Evolutionary conservation across 2,329 filamentous ascomycete genomes (phyloP).

Genomic region (Fonsecaea erecta): DNA sequence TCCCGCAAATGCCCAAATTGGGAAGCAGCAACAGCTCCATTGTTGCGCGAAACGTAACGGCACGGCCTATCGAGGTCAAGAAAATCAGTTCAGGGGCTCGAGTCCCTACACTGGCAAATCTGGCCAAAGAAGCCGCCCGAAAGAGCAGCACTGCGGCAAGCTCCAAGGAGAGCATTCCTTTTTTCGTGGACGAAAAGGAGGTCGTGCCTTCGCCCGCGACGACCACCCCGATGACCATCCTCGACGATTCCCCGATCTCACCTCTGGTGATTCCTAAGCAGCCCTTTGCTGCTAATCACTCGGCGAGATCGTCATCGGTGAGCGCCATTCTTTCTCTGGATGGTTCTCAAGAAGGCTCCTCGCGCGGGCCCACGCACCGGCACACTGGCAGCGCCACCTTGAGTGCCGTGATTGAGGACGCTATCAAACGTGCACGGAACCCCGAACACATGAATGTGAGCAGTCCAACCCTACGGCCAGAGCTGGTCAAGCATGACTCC

Average conservation of each 20-base stretch:
- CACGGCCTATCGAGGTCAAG: constrained; percentile 53
- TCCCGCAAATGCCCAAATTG: constrained; percentile 42
- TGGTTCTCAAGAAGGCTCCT: constrained; percentile 6
- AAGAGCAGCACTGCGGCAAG: constrained; percentile 30
- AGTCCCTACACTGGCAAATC: constrained; percentile 41
- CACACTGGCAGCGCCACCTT: constrained; percentile 41
- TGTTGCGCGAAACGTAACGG: constrained; percentile 50
- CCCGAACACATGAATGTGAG: constrained; percentile 26
- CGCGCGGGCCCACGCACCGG: constrained; percentile 29
- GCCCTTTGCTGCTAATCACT: constrained; percentile 30
- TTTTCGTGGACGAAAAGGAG: constrained; percentile 36
- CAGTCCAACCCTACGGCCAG: constrained; percentile 35
- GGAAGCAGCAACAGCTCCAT: constrained; percentile 49
- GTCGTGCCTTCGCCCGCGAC: constrained; percentile 26
- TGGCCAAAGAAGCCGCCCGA: constrained; percentile 37
- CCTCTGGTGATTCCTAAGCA: constrained; percentile 29
- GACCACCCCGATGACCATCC: constrained; percentile 18
- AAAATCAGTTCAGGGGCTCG: constrained; percentile 42
- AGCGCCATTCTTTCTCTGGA: constrained; percentile 29
- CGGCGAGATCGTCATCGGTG: constrained; percentile 33
- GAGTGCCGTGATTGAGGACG: constrained; percentile 41
- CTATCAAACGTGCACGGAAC: constrained; percentile 38
- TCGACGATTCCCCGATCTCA: constrained; percentile 23
- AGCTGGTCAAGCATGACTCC: constrained; percentile 41
- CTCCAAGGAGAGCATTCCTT: constrained; percentile 24